Evolutionary conservation across 2,329 filamentous ascomycete genomes (phyloP).

Genomic region (Sarocladium brachiariae): DNA sequence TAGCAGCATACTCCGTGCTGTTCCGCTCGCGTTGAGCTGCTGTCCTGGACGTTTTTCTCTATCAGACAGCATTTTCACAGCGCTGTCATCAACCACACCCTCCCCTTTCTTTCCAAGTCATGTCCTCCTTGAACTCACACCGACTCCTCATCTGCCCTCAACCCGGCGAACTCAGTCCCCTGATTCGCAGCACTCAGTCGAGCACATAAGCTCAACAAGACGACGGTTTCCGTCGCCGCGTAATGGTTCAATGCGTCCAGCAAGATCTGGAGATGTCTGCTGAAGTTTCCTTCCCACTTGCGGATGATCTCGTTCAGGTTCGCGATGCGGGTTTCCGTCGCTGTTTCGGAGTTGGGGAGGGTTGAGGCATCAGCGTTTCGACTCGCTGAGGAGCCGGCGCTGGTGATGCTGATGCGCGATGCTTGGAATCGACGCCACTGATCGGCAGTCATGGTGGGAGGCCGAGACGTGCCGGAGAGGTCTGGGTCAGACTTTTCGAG

Average conservation of each 20-base stretch:
- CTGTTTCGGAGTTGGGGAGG: slow-evolving; percentile 22
- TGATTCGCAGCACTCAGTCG: slow-evolving; percentile 75
- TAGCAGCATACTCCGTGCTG: slow-evolving; percentile 16
- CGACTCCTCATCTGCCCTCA: slow-evolving; percentile 51
- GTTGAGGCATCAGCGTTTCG: slow-evolving; percentile 29
- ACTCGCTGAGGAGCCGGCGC: slow-evolving; percentile 26
- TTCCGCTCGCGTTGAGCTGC: no score
- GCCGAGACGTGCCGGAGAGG: slow-evolving; percentile 54
- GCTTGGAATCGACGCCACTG: slow-evolving; percentile 55
- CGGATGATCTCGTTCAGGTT: slow-evolving; percentile 82
- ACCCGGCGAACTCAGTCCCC: slow-evolving; percentile 58
- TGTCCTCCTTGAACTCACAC: slow-evolving; percentile 11
- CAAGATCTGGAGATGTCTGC: slow-evolving; percentile 83
- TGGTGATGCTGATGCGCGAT: slow-evolving; percentile 16
- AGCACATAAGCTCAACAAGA: slow-evolving; percentile 81
- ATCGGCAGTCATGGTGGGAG: slow-evolving; percentile 51
- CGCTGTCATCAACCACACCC: no score
- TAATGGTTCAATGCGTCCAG: slow-evolving; percentile 96
- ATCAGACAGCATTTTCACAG: no score
- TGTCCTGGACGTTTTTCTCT: no score
- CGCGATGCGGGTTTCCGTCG: slow-evolving; percentile 48
- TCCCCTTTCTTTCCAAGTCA: neutral
- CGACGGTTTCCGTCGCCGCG: slow-evolving; percentile 93
- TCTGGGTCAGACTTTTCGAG: slow-evolving; percentile 80
- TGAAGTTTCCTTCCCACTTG: slow-evolving; percentile 92